Base-by-base conservation (phyloP, 2,329 filamentous ascomycete species). In the Paecilomyces niveus region DNA sequence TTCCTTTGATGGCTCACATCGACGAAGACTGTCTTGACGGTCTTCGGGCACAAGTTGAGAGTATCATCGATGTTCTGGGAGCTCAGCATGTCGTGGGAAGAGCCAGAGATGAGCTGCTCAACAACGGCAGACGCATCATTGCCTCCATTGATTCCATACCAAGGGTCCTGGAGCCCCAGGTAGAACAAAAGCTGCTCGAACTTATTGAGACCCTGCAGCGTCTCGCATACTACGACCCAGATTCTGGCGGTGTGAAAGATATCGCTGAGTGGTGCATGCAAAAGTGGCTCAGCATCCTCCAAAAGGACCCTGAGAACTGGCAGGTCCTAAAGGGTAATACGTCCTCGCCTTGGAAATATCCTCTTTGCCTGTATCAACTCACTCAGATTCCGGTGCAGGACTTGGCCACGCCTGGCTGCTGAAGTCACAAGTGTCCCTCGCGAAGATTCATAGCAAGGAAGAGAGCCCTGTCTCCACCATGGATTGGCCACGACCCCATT, bases 321-420 rank as follows among this genome's bases (percentile, higher is more conserved):
- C 72, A 74, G 1, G 71, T 76, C 2, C 70, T 81, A 45, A 69
- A 67, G 64, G 73, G 79, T 80, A 67, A 63, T 72, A 45, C n/a
- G 39, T 18, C 39, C 39, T 45, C 3, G 15, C 9, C n/a, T 8
- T 45, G n/a, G 15, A 45, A n/a, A 21, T 18, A 8, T n/a, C 5
- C 4, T 18, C 18, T 9, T n/a, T 45, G n/a, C 39, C 39, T 64
- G 52, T 22, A 59, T 45, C 50, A 56, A 49, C 59, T 51, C 15
- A 31, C 22, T 55, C 55, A 45, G 54, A 11, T 35, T 45, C 55
- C 50, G 24, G 21, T 54, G 51, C 63, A 79, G 81, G 80, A 3
- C 70, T 83, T 21, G 81, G 80, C 18, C 70, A 75, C 26, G 77
- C 78, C 52, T 84, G 81, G 81, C 72, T 83, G 1, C 72, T 75